A percentile compares a stretch with the other conserved stretches of the same genome.
Conservation (phyloP, 2,329 filamentous ascomycete genomes). For the Epicoccum sorghinum region DNA sequence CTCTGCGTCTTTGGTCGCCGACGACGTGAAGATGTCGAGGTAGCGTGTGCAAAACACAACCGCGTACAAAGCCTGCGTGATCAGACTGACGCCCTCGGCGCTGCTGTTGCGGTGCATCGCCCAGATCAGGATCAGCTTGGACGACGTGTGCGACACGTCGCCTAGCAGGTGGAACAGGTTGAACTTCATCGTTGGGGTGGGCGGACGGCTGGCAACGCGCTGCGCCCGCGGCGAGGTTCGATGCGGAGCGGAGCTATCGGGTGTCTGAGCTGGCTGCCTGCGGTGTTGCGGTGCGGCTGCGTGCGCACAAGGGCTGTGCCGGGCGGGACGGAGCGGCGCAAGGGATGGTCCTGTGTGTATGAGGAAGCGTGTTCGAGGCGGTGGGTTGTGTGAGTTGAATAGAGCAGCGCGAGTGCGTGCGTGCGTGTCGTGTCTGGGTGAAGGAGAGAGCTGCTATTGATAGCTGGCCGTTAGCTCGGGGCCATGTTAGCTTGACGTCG, state of each 20-base stretch:
- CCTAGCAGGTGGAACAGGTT: slow-evolving; percentile 75
- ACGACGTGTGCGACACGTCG: slow-evolving; percentile 82
- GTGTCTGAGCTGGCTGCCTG: neutral
- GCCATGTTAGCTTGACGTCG: neutral
- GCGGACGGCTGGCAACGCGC: no score
- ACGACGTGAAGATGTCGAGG: slow-evolving; percentile 73
- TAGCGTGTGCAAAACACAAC: slow-evolving; percentile 87
- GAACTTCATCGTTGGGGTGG: slow-evolving; percentile 36
- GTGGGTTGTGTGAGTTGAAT: neutral
- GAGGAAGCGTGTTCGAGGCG: neutral
- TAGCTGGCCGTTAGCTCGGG: slow-evolving; percentile 8
- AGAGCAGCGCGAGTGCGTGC: neutral
- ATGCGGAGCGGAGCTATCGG: no score
- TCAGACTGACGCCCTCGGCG: slow-evolving; percentile 87
- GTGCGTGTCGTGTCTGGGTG: neutral
- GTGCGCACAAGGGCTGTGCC: neutral
- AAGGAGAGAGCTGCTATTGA: slow-evolving; percentile 19
- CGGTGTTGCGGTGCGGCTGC: neutral
- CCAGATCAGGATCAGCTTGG: slow-evolving; percentile 89
- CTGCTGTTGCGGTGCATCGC: slow-evolving; percentile 88
- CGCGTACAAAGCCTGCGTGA: slow-evolving; percentile 87
- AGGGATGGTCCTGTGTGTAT: slow-evolving; percentile 11
- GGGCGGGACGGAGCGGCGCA: slow-evolving; percentile 1
- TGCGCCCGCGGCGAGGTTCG: no score
- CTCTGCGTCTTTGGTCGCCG: slow-evolving; percentile 44